Base-by-base conservation (phyloP, 2,329 filamentous ascomycete species). In the Coniella vitis region DNA sequence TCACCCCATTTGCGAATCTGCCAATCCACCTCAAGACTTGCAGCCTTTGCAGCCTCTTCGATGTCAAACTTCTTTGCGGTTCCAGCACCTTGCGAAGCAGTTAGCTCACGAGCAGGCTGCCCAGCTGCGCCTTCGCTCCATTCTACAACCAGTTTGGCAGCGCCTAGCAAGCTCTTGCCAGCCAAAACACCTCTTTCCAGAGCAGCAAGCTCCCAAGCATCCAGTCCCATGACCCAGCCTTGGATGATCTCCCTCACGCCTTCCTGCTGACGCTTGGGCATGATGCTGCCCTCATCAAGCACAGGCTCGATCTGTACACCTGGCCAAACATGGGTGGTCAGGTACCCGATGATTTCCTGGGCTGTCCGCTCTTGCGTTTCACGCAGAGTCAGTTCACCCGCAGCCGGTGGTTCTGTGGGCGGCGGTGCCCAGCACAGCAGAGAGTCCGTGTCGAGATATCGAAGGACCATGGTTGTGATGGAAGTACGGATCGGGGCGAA, bases 1-100 rank as follows among this genome's bases (percentile, higher is more conserved):
- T 95, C 90, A 8, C 93, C 93, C 91, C 93, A 97, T 67, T 86
- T 83, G 22, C 78, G 72, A 1, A 84, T 94, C 76, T 98, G 93
- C 84, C 89, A 96, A 55, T 81, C 76, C 14, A 95, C 88, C 71
- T 98, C 93, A 37, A 94, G 65, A 59, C 79, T 95, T 5, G 85
- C 83, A 13, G 86, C 84, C 59, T 77, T 74, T 0, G 87, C 83
- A 1, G 90, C 91, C 63, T 95, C 83, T 60, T 95, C 86, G 12
- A 94, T 83, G 0, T 87, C 86, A 62, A 94, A 96, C 48, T 65
- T 65, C 41, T 55, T 59, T 46, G 58, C 58, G 38, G 55, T 53
- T 3, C 32, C 57, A 13, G 57, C 61, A 0, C 58, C 63, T 4
- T 58, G 55, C n/a, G 63, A 58, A 2, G 17, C n/a, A 22, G 10